phyloP scores from a whole-genome alignment of 2,329 filamentous ascomycete genomes.

The Colletotrichum somersetense region DNA sequence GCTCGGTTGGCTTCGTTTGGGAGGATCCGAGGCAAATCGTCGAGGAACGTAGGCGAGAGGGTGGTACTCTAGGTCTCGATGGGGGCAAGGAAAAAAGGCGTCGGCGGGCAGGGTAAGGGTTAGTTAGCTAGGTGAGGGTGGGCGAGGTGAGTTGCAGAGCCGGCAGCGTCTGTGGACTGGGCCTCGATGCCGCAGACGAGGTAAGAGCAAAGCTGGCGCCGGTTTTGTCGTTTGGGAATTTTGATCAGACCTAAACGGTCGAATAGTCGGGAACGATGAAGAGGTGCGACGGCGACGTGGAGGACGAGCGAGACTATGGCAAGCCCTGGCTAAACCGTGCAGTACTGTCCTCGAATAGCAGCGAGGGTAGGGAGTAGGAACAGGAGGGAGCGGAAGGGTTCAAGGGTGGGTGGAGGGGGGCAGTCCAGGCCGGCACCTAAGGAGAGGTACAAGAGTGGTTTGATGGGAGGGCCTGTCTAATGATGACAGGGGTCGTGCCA shows the following conservation, averaged over 20 bases:
- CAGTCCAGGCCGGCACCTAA: constrained; percentile 25
- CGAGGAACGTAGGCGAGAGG: constrained; percentile 8
- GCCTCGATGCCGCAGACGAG: constrained; percentile 23
- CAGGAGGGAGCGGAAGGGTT: constrained; percentile 26
- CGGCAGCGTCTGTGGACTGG: neutral
- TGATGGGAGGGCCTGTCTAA: constrained; percentile 30
- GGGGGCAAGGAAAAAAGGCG: constrained; percentile 27
- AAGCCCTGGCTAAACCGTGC: constrained; percentile 35
- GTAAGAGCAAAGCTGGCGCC: constrained; percentile 29
- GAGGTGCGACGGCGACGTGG: constrained; percentile 40
- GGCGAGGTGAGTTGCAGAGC: constrained; percentile 16
- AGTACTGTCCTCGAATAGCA: constrained; percentile 19
- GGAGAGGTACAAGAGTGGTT: constrained; percentile 29
- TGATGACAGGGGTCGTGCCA: constrained; percentile 24
- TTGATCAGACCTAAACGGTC: constrained; percentile 32
- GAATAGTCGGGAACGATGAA: constrained; percentile 32
- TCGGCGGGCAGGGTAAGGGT: constrained; percentile 19
- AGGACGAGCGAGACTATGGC: constrained; percentile 38
- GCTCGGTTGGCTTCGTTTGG: constrained; percentile 32
- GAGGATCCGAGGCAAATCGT: constrained; percentile 28
- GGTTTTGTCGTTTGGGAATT: constrained; percentile 27
- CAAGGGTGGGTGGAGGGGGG: constrained; percentile 18
- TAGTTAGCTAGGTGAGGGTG: neutral
- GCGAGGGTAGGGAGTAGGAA: constrained; percentile 6
- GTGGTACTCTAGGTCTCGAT: constrained; percentile 17